These are phyloP conservation scores for Colletotrichum lupini DNA, from an alignment of 2,329 filamentous ascomycete genomes.

Conservation along the genomic window DNA sequence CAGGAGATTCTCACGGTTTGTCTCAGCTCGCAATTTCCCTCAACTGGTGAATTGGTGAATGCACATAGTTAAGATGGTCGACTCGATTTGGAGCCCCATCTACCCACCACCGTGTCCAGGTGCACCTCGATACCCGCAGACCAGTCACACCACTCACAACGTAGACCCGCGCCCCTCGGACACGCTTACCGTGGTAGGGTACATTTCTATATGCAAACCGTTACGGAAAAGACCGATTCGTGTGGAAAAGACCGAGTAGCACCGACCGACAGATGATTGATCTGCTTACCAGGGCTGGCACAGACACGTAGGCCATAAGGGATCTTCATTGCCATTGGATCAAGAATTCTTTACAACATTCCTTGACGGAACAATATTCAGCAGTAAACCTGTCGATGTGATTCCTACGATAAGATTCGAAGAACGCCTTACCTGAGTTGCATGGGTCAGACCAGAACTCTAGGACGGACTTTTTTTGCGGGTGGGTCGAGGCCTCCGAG, in stretches of 20 bases:
- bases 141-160: too few relatives aligned
- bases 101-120: too few relatives aligned
- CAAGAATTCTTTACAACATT: too few relatives aligned
- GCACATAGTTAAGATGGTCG: too few relatives aligned
- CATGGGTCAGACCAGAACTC: not conserved
- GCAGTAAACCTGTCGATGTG: not conserved
- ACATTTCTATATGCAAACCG: not conserved
- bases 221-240: not conserved
- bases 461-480: not conserved
- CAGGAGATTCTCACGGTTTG: not conserved
- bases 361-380: too few relatives aligned
- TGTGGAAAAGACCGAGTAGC: not conserved
- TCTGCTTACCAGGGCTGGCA: not conserved
- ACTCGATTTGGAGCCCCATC: too few relatives aligned
- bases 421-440: not conserved
- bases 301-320: not conserved
- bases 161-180: too few relatives aligned
- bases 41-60: too few relatives aligned
- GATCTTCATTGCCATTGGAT: not conserved
- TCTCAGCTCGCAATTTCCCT: not conserved
- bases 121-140: too few relatives aligned
- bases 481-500: not conserved
- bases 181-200: not conserved
- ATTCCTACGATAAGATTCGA: not conserved
- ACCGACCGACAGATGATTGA: not conserved